Conservation (phyloP, 176 grass and related monocot genomes). For the Raddia guianensis region DNA sequence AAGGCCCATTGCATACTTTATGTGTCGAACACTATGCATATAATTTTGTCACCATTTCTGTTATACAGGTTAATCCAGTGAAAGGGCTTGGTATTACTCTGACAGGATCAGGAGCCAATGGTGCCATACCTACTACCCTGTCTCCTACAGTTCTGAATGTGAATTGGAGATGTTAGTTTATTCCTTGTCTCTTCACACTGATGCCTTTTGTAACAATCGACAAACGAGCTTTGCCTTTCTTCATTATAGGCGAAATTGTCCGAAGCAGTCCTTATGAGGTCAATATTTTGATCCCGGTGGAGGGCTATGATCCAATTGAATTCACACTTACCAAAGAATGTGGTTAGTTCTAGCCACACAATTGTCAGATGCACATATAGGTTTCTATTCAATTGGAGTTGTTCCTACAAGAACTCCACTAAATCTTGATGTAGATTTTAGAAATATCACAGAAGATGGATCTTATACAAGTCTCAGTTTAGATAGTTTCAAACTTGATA, state of each 20-base stretch:
- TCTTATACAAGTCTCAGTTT: conserved; percentile 2
- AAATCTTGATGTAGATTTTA: neutral
- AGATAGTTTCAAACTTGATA: conserved; percentile 18
- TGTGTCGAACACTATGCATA: conserved; percentile 4
- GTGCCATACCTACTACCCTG: conserved; percentile 68
- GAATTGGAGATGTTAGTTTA: conserved; percentile 80
- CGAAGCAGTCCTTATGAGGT: conserved; percentile 67
- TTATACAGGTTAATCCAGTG: conserved; percentile 68
- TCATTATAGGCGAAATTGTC: conserved; percentile 70
- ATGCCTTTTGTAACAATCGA: conserved; percentile 30
- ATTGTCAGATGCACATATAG: conserved; percentile 6
- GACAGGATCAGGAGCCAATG: conserved; percentile 65
- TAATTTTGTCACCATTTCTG: conserved; percentile 24
- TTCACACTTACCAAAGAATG: conserved; percentile 84
- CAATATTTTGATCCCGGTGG: conserved; percentile 67
- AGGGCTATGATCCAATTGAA: conserved; percentile 83
- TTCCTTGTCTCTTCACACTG: conserved; percentile 14
- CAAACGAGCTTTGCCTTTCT: conserved; percentile 25
- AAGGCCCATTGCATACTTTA: conserved; percentile 6
- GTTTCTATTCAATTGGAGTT: neutral
- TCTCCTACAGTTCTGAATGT: conserved; percentile 83
- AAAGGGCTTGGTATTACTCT: conserved; percentile 70
- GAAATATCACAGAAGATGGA: neutral
- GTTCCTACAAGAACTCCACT: neutral
- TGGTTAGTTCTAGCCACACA: conserved; percentile 67